Evolutionary conservation across 2,329 filamentous ascomycete genomes (phyloP).

Genomic region (Claviceps sp.): DNA sequence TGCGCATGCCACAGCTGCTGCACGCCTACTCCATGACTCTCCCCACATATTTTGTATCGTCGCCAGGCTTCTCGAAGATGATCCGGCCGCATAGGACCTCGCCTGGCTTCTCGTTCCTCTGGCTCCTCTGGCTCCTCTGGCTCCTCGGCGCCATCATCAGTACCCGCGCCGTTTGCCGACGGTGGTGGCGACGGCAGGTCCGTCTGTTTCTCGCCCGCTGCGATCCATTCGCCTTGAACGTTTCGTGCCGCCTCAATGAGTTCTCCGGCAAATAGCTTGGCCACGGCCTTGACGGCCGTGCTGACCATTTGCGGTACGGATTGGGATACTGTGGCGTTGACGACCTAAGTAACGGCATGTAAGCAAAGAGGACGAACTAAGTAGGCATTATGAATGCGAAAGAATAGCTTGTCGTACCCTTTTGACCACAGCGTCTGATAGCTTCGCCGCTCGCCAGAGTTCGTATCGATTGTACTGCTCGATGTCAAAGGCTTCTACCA

Average conservation of each 20-base stretch:
- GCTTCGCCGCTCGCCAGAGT: constrained; percentile 54
- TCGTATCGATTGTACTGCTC: constrained; percentile 59
- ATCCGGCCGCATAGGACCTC: constrained; percentile 55
- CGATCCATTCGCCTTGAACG: constrained; percentile 59
- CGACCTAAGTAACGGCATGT: constrained; percentile 33
- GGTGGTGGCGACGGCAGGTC: constrained; percentile 33
- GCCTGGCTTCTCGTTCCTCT: constrained; percentile 15
- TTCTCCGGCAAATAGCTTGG: constrained; percentile 65
- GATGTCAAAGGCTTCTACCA: constrained; percentile 51
- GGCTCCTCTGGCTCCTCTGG: constrained; percentile 1
- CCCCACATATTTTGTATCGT: constrained; percentile 49
- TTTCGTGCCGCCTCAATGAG: constrained; percentile 59
- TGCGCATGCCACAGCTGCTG: constrained; percentile 49
- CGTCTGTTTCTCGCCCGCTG: constrained; percentile 43
- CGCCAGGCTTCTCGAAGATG: constrained; percentile 62
- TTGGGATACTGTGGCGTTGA: constrained; percentile 70
- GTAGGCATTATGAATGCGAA: no score
- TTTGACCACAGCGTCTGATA: constrained; percentile 56
- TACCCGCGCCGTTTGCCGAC: constrained; percentile 17
- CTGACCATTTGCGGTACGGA: constrained; percentile 62
- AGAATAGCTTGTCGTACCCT: constrained; percentile 31
- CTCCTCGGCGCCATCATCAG: constrained; percentile 17
- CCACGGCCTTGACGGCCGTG: constrained; percentile 60
- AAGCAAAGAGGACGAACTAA: neutral
- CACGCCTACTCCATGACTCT: constrained; percentile 49